A percentile compares a stretch with the other conserved stretches of the same genome.
Conservation (phyloP, 2,329 filamentous ascomycete species). For the Knufia fluminis region DNA sequence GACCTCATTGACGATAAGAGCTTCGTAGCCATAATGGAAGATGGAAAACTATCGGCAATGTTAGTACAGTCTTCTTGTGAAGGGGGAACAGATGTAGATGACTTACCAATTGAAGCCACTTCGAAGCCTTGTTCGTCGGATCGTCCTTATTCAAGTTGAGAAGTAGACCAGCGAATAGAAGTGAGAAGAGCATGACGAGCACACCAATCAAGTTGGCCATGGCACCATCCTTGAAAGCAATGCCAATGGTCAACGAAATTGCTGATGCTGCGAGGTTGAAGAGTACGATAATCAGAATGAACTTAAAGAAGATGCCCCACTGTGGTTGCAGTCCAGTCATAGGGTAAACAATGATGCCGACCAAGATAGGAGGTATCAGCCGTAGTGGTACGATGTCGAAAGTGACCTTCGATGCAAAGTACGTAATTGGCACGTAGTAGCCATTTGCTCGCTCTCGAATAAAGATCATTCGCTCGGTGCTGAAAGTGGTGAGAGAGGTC, state of each 20-base stretch:
- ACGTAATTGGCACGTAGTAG: constrained; percentile 88
- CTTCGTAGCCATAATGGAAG: constrained; percentile 96
- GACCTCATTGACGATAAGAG: constrained; percentile 94
- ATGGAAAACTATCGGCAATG: constrained; percentile 61
- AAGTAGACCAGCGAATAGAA: constrained; percentile 87
- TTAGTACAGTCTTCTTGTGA: constrained; percentile 26
- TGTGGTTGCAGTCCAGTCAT: constrained; percentile 91
- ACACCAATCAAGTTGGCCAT: constrained; percentile 92
- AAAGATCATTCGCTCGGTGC: constrained; percentile 80
- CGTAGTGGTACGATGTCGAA: constrained; percentile 95
- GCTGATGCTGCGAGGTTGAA: constrained; percentile 93
- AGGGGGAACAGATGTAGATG: background rate
- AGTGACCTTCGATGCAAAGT: constrained; percentile 93
- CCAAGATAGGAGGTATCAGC: constrained; percentile 85
- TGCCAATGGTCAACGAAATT: constrained; percentile 92
- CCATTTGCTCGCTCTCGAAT: constrained; percentile 90
- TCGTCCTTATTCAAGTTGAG: constrained; percentile 65
- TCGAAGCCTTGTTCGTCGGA: constrained; percentile 71
- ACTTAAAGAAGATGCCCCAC: constrained; percentile 75
- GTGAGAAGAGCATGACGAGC: constrained; percentile 92
- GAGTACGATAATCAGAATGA: constrained; percentile 81
- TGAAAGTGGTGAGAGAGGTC: constrained; percentile 88
- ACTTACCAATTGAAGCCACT: constrained; percentile 78
- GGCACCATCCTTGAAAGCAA: constrained; percentile 81
- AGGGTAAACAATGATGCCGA: constrained; percentile 92